Evolutionary conservation across 2,329 filamentous ascomycete genomes (phyloP).

Genomic region (Penicillium sp.): DNA sequence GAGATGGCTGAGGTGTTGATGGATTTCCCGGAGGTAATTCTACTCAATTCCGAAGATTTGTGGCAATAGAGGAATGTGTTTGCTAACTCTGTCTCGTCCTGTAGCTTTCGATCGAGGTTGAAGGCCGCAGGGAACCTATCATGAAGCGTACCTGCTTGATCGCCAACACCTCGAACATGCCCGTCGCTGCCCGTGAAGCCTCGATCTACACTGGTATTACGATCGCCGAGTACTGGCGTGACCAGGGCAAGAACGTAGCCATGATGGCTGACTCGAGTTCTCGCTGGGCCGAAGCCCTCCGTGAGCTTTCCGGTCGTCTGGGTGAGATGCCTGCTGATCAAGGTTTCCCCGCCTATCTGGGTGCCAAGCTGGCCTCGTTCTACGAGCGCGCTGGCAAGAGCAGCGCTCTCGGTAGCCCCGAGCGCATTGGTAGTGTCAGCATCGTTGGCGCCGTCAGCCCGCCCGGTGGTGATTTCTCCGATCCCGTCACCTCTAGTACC

Average conservation of each 20-base stretch:
- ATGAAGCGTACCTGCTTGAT: slow-evolving; percentile 99
- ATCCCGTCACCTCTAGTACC: slow-evolving; percentile 91
- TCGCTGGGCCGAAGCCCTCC: slow-evolving; percentile 96
- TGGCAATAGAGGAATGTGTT: not conserved
- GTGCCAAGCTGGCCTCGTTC: slow-evolving; percentile 96
- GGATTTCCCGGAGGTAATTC: slow-evolving; percentile 84
- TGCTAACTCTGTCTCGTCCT: not conserved
- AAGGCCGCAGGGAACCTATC: slow-evolving; percentile 95
- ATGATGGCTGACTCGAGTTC: slow-evolving; percentile 99
- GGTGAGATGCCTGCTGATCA: slow-evolving; percentile 99
- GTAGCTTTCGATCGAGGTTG: slow-evolving; percentile 84
- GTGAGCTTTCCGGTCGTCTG: slow-evolving; percentile 97
- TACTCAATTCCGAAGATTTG: not conserved
- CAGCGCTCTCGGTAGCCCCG: slow-evolving; percentile 81
- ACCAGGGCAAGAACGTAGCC: slow-evolving; percentile 94
- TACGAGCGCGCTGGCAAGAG: slow-evolving; percentile 97
- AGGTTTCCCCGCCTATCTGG: slow-evolving; percentile 96
- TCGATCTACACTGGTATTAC: slow-evolving; percentile 98
- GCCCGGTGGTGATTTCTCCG: slow-evolving; percentile 97
- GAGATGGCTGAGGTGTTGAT: slow-evolving; percentile 99
- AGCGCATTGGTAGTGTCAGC: slow-evolving; percentile 88
- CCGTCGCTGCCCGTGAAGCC: slow-evolving; percentile 94
- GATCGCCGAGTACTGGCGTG: slow-evolving; percentile 93
- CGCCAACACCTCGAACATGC: slow-evolving; percentile 99
- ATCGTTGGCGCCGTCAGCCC: slow-evolving; percentile 98